Percentiles rank a stretch among this genome's conserved stretches.
Conservation (phyloP, 2,329 filamentous ascomycete genomes). For the Exophiala calicioides region DNA sequence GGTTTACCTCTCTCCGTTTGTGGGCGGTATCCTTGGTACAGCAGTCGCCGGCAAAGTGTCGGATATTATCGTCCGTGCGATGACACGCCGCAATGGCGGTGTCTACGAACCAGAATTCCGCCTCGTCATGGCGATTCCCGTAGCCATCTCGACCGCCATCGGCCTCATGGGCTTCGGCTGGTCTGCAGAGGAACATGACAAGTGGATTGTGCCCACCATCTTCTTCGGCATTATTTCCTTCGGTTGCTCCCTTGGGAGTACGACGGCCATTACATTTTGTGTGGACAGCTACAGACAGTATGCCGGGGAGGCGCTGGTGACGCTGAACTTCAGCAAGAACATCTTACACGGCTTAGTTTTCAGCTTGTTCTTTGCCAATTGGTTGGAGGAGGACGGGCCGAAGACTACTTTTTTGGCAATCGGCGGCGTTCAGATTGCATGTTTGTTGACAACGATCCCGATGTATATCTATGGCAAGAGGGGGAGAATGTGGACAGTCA, state of each 20-base stretch:
- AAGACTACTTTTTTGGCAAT: slow-evolving; percentile 79
- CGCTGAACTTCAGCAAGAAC: slow-evolving; percentile 93
- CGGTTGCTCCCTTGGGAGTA: slow-evolving; percentile 85
- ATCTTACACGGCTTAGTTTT: slow-evolving; percentile 89
- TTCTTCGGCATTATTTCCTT: slow-evolving; percentile 94
- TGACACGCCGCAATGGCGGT: slow-evolving; percentile 85
- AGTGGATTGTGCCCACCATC: slow-evolving; percentile 87
- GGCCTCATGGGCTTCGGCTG: slow-evolving; percentile 97
- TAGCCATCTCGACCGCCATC: slow-evolving; percentile 74
- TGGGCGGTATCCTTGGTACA: slow-evolving; percentile 87
- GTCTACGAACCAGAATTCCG: slow-evolving; percentile 94
- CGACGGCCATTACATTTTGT: slow-evolving; percentile 89
- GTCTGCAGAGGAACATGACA: slow-evolving; percentile 72
- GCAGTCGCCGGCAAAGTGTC: slow-evolving; percentile 86
- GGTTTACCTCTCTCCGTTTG: slow-evolving; percentile 85
- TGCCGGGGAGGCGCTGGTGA: slow-evolving; percentile 90
- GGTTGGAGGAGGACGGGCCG: slow-evolving; percentile 74
- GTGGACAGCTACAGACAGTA: slow-evolving; percentile 93
- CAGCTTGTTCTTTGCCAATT: slow-evolving; percentile 80
- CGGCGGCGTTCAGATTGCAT: slow-evolving; percentile 79
- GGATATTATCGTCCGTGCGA: slow-evolving; percentile 77
- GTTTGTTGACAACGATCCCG: slow-evolving; percentile 74
- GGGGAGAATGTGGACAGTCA: slow-evolving; percentile 89
- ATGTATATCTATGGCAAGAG: slow-evolving; percentile 95
- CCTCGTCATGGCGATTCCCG: slow-evolving; percentile 80